Base-by-base conservation (phyloP, 306 rosid species). In the Alnus glutinosa region DNA sequence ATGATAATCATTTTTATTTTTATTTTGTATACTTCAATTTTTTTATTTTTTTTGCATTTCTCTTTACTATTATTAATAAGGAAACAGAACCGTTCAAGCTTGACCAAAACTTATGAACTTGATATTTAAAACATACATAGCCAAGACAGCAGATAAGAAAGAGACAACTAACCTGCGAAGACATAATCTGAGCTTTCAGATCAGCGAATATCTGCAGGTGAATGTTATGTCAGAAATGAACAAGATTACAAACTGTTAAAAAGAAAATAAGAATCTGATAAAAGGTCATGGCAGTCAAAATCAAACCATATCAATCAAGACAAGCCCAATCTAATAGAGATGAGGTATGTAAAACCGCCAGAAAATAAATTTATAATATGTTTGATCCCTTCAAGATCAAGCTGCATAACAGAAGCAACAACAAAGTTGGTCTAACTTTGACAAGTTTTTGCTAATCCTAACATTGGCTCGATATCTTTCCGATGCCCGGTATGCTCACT, bases 161-260 rank as follows among this genome's bases (percentile, higher is more conserved):
- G 59, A 42, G 70, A n/a, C 2, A 44, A 77, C 88, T 81, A 42
- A 83, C 91, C 91, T 88, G 91, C 13, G 89, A 86, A 70, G 89
- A 86, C 85, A 88, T 49, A 69, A 88, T 88, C 75, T 84, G 83
- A 15, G 76, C 85, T 76, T 88, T 88, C 88, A 88, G 81, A 83
- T 88, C 89, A 18, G 91, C 62, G 84, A 88, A 88, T 18, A 86
- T 76, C 91, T 88, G 91, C 86, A 81, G 30, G 72, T 61, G 67
- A 63, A 70, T 70, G 61, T 39, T 49, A 55, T 46, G 8, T 55
- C 55, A 74, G 75, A 52, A 68, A 39, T 59, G 30, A 48, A 58
- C 13, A 48, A 15, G 70, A 69, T 54, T 57, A 28, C 37, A 70
- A 74, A 74, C 64, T 42, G 52, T 12, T 47, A 28, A 28, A 30